phyloP scores from a whole-genome alignment of 2,329 filamentous ascomycete species.

The Hypoxylon sp. region DNA sequence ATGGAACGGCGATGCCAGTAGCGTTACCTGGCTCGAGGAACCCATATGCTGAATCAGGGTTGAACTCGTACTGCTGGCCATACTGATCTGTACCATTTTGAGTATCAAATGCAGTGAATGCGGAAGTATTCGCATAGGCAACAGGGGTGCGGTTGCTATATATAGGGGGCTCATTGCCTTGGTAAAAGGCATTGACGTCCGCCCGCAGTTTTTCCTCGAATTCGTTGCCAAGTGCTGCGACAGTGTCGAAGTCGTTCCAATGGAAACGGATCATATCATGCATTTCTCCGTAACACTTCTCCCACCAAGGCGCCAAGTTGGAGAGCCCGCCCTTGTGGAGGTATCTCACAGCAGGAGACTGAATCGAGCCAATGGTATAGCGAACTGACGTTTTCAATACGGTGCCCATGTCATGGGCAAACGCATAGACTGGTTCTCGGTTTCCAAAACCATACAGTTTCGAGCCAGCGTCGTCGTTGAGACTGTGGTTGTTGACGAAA shows the following conservation, averaged over 20 bases:
- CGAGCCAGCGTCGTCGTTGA: conserved; percentile 71
- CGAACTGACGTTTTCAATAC: conserved; percentile 62
- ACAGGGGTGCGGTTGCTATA: conserved; percentile 67
- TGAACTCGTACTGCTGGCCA: conserved; percentile 41
- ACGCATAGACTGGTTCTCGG: conserved; percentile 79
- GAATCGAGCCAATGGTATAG: conserved; percentile 77
- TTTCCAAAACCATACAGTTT: conserved; percentile 73
- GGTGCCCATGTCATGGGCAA: conserved; percentile 62
- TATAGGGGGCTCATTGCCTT: conserved; percentile 55
- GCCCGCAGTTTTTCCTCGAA: conserved; percentile 74
- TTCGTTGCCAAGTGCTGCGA: conserved; percentile 69
- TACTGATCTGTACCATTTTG: conserved; percentile 46
- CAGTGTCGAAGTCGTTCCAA: conserved; percentile 73
- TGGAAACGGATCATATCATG: conserved; percentile 74
- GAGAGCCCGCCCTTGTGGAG: conserved; percentile 76
- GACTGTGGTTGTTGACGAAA: conserved; percentile 70
- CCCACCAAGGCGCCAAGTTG: conserved; percentile 77
- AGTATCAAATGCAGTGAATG: conserved; percentile 49
- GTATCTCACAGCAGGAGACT: conserved; percentile 77
- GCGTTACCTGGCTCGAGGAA: conserved; percentile 61
- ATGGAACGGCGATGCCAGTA: conserved; percentile 66
- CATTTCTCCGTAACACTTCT: conserved; percentile 72
- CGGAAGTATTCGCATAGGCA: conserved; percentile 3
- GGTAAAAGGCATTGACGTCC: conserved; percentile 76
- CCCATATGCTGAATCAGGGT: conserved; percentile 42